phyloP scores from a whole-genome alignment of 352 stramenopile species.

The Globisporangium megalacanthum region DNA sequence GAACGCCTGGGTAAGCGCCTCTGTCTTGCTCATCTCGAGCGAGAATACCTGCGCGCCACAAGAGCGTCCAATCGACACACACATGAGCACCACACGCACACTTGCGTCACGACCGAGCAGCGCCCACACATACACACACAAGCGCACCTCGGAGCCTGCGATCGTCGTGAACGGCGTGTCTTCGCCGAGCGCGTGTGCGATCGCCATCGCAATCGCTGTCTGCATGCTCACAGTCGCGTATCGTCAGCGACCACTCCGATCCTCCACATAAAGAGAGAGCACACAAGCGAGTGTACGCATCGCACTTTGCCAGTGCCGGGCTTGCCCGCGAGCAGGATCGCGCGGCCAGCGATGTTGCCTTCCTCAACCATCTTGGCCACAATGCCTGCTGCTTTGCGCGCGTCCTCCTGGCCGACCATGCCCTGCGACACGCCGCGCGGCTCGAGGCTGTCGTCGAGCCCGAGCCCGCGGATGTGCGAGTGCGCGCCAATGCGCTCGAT shows the following conservation, averaged over 20 bases:
- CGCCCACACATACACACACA: not conserved
- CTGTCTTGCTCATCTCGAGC: constrained; percentile 99
- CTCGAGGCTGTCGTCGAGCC: constrained; percentile 97
- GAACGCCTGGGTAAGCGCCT: constrained; percentile 98
- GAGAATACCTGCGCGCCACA: constrained; percentile 89
- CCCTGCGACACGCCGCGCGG: constrained; percentile 91
- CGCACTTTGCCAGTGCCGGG: constrained; percentile 92
- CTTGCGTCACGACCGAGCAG: not conserved
- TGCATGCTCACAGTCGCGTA: constrained; percentile 15
- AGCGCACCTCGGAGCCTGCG: constrained; percentile 87
- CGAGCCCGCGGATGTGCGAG: constrained; percentile 98
- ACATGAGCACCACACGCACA: not conserved
- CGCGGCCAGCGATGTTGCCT: constrained; percentile 96
- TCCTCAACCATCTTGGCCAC: constrained; percentile 99
- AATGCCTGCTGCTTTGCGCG: constrained; percentile 92
- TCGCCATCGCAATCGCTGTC: constrained; percentile 98
- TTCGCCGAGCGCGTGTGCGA: constrained; percentile 96
- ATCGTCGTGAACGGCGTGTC: constrained; percentile 99
- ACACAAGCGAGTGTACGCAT: not conserved
- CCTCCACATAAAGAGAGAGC: not conserved
- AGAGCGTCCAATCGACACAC: not conserved
- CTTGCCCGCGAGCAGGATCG: constrained; percentile 95
- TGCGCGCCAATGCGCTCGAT: constrained; percentile 99
- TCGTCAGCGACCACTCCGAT: not conserved
- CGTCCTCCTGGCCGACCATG: constrained; percentile 96